Evolutionary conservation across 2,329 filamentous ascomycete genomes (phyloP).

Genomic region (Apiospora arundinis): DNA sequence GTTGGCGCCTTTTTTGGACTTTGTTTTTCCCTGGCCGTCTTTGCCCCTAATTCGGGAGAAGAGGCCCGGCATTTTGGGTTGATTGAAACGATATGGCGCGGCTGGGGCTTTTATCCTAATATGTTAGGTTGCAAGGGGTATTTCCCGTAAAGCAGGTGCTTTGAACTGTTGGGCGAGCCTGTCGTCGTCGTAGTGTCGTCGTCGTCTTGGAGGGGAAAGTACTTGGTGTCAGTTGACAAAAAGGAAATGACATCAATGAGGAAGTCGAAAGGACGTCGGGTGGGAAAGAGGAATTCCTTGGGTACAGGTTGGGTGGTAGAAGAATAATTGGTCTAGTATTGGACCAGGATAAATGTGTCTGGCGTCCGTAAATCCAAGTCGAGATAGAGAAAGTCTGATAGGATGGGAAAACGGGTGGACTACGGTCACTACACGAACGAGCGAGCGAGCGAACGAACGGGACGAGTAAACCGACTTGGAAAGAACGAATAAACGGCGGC

Average conservation of each 20-base stretch:
- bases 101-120: constrained; percentile 12
- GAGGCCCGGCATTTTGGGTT: constrained; percentile 58
- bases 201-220: not conserved
- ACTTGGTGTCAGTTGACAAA: not conserved
- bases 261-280: not conserved
- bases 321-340: constrained; percentile 16
- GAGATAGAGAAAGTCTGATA: constrained; percentile 15
- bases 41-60: constrained; percentile 76
- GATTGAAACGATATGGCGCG: not conserved
- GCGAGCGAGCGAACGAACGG: not conserved
- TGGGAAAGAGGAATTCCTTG: not conserved
- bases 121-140: not conserved
- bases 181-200: constrained; percentile 5
- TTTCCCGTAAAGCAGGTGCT: not conserved
- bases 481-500: constrained; percentile 4
- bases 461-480: constrained; percentile 1
- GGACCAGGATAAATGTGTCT: constrained; percentile 9
- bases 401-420: constrained; percentile 1
- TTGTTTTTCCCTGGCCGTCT: constrained; percentile 65
- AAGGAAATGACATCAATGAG: constrained; percentile 8
- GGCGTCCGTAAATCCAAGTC: constrained; percentile 9
- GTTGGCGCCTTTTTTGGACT: constrained; percentile 69
- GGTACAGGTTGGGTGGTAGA: constrained; percentile 5
- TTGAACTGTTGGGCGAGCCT: constrained; percentile 5
- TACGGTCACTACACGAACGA: no score